These are phyloP conservation scores for Ambrosia artemisiifolia DNA, from an alignment of 129 eudicot genomes.

Conservation along the genomic window DNA sequence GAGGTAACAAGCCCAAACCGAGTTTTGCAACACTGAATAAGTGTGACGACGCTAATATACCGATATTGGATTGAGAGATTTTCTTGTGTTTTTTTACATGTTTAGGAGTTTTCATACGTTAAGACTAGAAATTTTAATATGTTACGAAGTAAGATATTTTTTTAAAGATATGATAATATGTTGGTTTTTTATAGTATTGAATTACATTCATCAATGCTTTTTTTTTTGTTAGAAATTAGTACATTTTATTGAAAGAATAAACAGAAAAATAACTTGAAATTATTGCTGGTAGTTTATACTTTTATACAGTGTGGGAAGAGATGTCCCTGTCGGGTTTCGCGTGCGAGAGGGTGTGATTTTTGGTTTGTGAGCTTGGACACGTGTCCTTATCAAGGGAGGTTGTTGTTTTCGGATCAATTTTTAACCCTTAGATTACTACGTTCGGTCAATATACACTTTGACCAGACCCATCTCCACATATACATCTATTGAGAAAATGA, in stretches of 20 bases:
- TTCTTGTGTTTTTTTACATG: too few relatives aligned
- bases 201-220: too few relatives aligned
- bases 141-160: too few relatives aligned
- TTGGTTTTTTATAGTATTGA: too few relatives aligned
- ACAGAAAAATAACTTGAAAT: not conserved
- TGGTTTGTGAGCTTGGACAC: conserved; percentile 8
- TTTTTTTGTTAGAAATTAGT: too few relatives aligned
- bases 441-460: not conserved
- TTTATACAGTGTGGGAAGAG: not conserved
- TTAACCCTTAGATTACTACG: conserved; percentile 22
- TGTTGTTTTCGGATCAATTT: not conserved
- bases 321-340: not conserved
- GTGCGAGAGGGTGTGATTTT: conserved; percentile 6
- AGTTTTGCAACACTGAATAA: too few relatives aligned
- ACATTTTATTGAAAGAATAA: not conserved
- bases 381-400: conserved; percentile 2
- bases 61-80: too few relatives aligned
- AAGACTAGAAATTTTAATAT: too few relatives aligned
- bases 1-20: too few relatives aligned
- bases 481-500: not conserved
- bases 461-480: conserved; percentile 13
- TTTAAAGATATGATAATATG: too few relatives aligned
- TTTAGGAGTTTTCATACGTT: too few relatives aligned
- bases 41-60: too few relatives aligned
- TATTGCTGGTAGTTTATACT: not conserved